Conservation (phyloP, 1,139 yeast genomes). For the Pichia norvegensis region DNA sequence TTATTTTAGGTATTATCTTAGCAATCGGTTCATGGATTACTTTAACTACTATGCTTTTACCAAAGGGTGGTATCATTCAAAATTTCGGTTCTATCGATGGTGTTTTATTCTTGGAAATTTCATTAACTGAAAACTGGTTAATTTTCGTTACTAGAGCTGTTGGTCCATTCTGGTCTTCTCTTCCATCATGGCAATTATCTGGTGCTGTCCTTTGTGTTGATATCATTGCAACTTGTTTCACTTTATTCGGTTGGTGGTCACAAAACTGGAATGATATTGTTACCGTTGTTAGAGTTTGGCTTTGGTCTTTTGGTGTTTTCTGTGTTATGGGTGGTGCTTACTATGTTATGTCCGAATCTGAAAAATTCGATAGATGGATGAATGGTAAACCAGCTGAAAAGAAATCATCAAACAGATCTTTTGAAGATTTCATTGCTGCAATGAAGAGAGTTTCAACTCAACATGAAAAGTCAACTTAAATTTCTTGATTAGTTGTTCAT, state of each 20-base stretch:
- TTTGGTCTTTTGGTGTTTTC: constrained; percentile 94
- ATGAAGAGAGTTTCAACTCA: constrained; percentile 98
- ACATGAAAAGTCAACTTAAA: constrained; percentile 63
- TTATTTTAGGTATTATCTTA: constrained; percentile 69
- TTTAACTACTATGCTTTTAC: constrained; percentile 82
- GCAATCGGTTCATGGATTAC: constrained; percentile 92
- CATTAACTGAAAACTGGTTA: constrained; percentile 93
- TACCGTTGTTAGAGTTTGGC: constrained; percentile 87
- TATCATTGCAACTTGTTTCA: constrained; percentile 82
- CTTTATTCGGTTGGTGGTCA: constrained; percentile 96
- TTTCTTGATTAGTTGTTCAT: not conserved
- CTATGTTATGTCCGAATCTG: constrained; percentile 84
- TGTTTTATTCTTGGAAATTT: constrained; percentile 84
- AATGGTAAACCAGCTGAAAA: constrained; percentile 78
- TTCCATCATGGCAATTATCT: constrained; percentile 90
- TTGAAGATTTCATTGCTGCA: constrained; percentile 93
- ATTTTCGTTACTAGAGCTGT: constrained; percentile 92
- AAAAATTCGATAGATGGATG: constrained; percentile 85
- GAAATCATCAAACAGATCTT: constrained; percentile 61
- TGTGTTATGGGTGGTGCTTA: constrained; percentile 95
- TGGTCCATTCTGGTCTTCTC: constrained; percentile 92
- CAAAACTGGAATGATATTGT: constrained; percentile 97
- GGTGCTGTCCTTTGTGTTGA: constrained; percentile 89
- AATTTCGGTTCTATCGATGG: constrained; percentile 92
- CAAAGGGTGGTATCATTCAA: constrained; percentile 85